Conservation (phyloP, 148 eudicot genomes). For the Fagopyrum esculentum region DNA sequence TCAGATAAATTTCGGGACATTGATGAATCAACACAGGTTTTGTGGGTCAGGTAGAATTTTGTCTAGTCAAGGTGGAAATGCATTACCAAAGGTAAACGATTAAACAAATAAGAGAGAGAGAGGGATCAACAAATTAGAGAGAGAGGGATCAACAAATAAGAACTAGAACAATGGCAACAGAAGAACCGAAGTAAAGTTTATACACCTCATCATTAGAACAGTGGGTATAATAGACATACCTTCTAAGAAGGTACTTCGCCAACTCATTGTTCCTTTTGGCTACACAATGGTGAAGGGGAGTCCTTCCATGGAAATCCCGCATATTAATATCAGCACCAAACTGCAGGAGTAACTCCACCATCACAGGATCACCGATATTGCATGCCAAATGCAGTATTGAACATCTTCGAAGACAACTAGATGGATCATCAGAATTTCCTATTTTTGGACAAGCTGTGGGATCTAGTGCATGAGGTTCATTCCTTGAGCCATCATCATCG, state of each 20-base stretch:
- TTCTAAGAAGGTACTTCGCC: conserved; percentile 87
- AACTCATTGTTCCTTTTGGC: conserved; percentile 49
- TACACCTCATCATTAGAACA: neutral
- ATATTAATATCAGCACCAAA: conserved; percentile 77
- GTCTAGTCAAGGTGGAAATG: neutral
- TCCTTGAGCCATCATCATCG: conserved; percentile 22
- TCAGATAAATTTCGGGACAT: neutral
- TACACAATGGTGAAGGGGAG: conserved; percentile 93
- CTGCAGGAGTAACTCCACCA: conserved; percentile 85
- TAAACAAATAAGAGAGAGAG: neutral
- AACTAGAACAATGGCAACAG: neutral
- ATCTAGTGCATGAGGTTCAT: conserved; percentile 32
- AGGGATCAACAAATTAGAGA: neutral
- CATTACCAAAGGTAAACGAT: neutral
- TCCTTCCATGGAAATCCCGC: conserved; percentile 82
- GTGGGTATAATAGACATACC: conserved; percentile 29
- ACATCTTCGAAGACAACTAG: conserved; percentile 63
- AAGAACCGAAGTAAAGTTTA: neutral
- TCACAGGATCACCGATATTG: conserved; percentile 50
- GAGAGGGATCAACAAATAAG: neutral
- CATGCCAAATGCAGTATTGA: conserved; percentile 86
- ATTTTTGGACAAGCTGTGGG: conserved; percentile 51
- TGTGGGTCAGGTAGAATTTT: neutral
- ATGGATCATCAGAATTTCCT: conserved; percentile 38
- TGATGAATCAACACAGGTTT: neutral